Evolutionary conservation across 2,329 filamentous ascomycete species (phyloP).

Genomic region (Dryadomyces quercivorus): DNA sequence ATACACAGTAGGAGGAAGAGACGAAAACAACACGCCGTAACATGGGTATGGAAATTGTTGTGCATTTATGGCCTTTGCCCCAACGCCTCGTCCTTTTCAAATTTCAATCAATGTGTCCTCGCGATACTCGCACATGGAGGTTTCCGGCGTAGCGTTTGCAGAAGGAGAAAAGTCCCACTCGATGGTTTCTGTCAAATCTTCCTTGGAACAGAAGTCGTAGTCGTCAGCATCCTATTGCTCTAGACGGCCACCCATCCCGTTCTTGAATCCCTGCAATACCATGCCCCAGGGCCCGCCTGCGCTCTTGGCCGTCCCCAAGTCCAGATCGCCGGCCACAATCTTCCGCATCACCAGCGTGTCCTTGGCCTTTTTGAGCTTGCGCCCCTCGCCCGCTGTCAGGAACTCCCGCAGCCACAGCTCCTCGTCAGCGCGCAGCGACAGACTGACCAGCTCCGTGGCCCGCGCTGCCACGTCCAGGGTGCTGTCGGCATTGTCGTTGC

Average conservation of each 20-base stretch:
- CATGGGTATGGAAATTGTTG: too few relatives aligned
- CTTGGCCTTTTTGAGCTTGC: constrained; percentile 49
- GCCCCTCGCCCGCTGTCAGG: constrained; percentile 52
- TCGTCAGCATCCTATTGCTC: constrained; percentile 8
- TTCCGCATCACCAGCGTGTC: constrained; percentile 65
- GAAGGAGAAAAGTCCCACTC: neutral
- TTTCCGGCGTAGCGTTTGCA: neutral
- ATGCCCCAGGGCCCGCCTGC: constrained; percentile 34
- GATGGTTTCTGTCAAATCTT: neutral
- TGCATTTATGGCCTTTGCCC: neutral
- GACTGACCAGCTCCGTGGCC: constrained; percentile 56
- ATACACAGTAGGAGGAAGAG: too few relatives aligned
- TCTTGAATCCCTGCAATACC: constrained; percentile 38
- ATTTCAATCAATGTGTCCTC: constrained; percentile 8
- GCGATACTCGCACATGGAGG: constrained; percentile 1
- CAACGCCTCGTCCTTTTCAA: neutral
- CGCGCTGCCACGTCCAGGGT: constrained; percentile 32
- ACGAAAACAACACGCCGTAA: too few relatives aligned
- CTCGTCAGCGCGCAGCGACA: constrained; percentile 60
- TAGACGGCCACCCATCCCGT: constrained; percentile 24
- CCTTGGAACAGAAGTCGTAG: neutral
- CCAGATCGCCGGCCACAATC: constrained; percentile 53
- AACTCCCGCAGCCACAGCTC: constrained; percentile 64
- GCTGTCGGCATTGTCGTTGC: neutral
- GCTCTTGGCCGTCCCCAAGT: constrained; percentile 28